phyloP scores from a whole-genome alignment of 2,329 filamentous ascomycete species.

The Colletotrichum cordylinicola region DNA sequence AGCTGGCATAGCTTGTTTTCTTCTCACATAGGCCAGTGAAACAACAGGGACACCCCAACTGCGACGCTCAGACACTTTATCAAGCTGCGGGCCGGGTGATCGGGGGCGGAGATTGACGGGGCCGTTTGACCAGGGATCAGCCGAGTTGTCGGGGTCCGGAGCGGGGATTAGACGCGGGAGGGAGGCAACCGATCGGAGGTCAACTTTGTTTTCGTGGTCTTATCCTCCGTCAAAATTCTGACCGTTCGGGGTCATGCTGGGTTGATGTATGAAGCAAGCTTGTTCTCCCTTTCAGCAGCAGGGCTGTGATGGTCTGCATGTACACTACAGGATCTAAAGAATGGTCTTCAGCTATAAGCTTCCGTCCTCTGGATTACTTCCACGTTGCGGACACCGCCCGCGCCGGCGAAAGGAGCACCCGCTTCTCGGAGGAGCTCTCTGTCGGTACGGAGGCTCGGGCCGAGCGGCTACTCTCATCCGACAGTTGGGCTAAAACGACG shows the following conservation, averaged over 20 bases:
- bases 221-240: background rate
- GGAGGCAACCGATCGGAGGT: background rate
- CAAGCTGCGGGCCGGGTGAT: background rate
- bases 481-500: too few species aligned
- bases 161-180: background rate
- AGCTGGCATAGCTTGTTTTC: background rate
- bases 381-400: background rate
- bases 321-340: background rate
- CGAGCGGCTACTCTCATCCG: too few species aligned
- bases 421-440: background rate
- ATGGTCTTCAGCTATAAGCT: background rate
- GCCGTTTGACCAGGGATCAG: background rate
- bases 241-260: background rate
- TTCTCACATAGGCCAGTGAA: background rate
- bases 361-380: background rate
- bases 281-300: background rate
- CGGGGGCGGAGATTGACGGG: background rate
- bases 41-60: background rate
- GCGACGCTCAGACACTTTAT: background rate
- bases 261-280: background rate
- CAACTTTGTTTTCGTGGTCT: background rate
- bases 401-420: too few species aligned
- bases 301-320: background rate
- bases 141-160: background rate
- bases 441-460: background rate